Base-by-base conservation (phyloP, 352 stramenopile species). In the Globisporangium spinosum region DNA sequence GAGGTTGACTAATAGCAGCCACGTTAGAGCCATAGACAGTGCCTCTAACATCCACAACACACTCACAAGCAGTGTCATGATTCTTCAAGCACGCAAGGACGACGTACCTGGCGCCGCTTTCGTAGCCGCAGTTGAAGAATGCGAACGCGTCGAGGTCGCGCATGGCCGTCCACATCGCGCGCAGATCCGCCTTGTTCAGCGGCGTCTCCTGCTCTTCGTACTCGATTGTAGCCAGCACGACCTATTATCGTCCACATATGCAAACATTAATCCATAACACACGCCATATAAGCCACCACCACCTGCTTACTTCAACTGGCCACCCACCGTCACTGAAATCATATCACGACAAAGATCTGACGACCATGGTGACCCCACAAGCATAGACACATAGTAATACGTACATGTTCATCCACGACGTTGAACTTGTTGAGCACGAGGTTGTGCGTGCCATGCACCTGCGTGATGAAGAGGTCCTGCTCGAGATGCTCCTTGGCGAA, bases 111-210 rank as follows among this genome's bases (percentile, higher is more conserved):
- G 85, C 85, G 29, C 85, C 87, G 65, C 87, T 94, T 49, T 90
- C 82, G 62, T 90, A 90, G 61, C 85, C 87, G 70, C 87, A 94
- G 65, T 94, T 94, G 72, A 92, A 94, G 73, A 92, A 94, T 67
- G 82, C 80, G 61, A 94, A 93, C 15, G 80, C 87, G 60, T 93
- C 82, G 17, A 93, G 64, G 6, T 77, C 77, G 23, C 65, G 51
- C 82, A 94, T 94, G 40, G 72, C 74, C n/a, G 82, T 91, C 83
- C 81, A 93, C 77, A 86, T 80, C 17, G 87, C 87, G 5, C 78
- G 83, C 47, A 90, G 78, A 67, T 94, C 87, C 7, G 70, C 68
- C 13, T 47, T 29, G 20, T 62, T 77, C 7, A 94, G 67, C 40
- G 83, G 75, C 45, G 78, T 69, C 71, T 89, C 83, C 70, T 94